phyloP scores from a whole-genome alignment of 2,329 filamentous ascomycete species.

The Penicillium concentricum region DNA sequence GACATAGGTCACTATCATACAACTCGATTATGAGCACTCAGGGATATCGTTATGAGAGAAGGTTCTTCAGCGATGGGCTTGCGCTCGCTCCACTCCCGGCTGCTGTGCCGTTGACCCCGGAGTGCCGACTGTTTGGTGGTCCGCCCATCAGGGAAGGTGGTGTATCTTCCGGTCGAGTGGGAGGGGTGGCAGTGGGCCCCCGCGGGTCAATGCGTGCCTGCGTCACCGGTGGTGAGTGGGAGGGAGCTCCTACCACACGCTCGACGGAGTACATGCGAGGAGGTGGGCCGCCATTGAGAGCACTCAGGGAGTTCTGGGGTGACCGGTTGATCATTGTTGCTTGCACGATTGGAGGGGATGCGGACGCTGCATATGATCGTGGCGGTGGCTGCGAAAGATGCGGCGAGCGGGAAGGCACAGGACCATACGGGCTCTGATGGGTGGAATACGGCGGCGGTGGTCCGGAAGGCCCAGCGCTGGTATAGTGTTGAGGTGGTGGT shows the following conservation, averaged over 20 bases:
- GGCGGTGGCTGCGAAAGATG: conserved; percentile 34
- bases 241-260: conserved; percentile 33
- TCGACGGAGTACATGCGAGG: conserved; percentile 40
- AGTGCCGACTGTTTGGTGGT: conserved; percentile 29
- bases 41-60: conserved; percentile 57
- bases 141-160: conserved; percentile 24
- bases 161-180: conserved; percentile 32
- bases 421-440: conserved; percentile 42
- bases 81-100: conserved; percentile 64
- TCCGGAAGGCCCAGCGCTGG: conserved; percentile 35
- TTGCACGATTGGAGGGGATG: conserved; percentile 39
- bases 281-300: conserved; percentile 37
- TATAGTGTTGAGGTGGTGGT: conserved; percentile 32
- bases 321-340: conserved; percentile 39
- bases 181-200: conserved; percentile 33
- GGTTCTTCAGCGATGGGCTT: conserved; percentile 71
- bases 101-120: conserved; percentile 28
- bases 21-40: conserved; percentile 3
- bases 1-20: conserved; percentile 19
- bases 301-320: conserved; percentile 38
- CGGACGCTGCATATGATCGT: conserved; percentile 37
- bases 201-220: conserved; percentile 38
- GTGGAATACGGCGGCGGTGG: conserved; percentile 35
- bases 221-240: conserved; percentile 37
- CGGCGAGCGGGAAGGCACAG: conserved; percentile 35